phyloP scores from a whole-genome alignment of 495 filamentous ascomycete genomes.

The Tuber borchii region DNA sequence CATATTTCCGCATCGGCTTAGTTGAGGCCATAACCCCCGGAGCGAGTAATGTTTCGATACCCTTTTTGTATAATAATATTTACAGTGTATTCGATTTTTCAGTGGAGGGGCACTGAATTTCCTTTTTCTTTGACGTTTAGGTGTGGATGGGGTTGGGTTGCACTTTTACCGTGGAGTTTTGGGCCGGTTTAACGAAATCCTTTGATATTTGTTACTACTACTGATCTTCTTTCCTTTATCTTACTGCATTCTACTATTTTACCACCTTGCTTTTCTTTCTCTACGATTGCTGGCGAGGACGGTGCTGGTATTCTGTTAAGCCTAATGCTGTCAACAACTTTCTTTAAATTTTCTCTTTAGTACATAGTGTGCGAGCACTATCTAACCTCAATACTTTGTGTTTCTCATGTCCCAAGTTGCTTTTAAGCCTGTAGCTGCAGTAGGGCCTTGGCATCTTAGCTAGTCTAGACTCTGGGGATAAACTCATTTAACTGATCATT shows the following conservation, averaged over 20 bases:
- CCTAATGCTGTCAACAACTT: not conserved
- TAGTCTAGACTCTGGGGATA: not conserved
- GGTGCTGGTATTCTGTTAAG: not conserved
- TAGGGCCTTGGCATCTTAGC: not conserved
- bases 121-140: conserved; percentile 22
- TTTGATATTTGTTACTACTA: conserved; percentile 12
- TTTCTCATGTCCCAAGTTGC: not conserved
- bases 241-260: not conserved
- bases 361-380: not conserved
- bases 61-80: not conserved
- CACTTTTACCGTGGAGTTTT: conserved; percentile 30
- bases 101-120: conserved; percentile 1
- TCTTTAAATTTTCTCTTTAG: not conserved
- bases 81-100: not conserved
- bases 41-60: not conserved
- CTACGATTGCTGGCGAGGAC: not conserved
- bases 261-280: conserved; percentile 13
- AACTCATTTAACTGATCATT: not conserved
- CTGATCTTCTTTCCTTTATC: conserved; percentile 19
- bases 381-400: not conserved
- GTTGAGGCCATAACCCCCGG: not conserved
- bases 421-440: not conserved
- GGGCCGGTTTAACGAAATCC: conserved; percentile 19
- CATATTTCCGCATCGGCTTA: not conserved
- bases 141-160: conserved; percentile 21